Base-by-base conservation (phyloP, 306 rosid species). In the Glycine tomentella region DNA sequence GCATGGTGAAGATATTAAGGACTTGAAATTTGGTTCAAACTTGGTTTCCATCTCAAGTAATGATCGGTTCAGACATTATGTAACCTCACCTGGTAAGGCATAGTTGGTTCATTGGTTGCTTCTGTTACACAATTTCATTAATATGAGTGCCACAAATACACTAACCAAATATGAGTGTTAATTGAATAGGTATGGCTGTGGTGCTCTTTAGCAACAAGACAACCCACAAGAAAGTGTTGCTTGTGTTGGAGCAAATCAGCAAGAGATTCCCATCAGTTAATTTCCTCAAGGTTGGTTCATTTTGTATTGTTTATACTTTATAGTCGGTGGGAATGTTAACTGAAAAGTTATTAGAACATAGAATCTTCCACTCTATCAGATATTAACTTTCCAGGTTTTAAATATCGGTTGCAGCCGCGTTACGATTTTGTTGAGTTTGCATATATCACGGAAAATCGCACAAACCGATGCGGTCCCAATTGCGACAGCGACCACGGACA, bases 211-310 rank as follows among this genome's bases (percentile, higher is more conserved):
- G 89, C 83, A 88, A 86, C 82, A 92, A 91, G 80, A 75, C 82
- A 33, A 88, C 88, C 67, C 84, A 87, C 68, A 90, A 89, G 72
- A 82, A 87, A 69, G 91, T 78, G 53, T 53, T 87, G 42, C 85
- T 87, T 52, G 81, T 76, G 70, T 77, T 95, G 52, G 95, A 91
- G 67, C 88, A 92, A 82, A 94, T 84, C 20, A 86, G 97, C 94
- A 86, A 88, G 87, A 78, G 87, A 84, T 95, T 87, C 68, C 98
- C 95, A 58, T 91, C 95, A 3, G 90, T 95, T n/a, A 83, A 92
- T 81, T 95, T 95, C 84, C 98, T 95, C 82, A 91, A 95, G 98
- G 98, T 94, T 52, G 25, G 88, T 78, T 59, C 25, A 38, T 74
- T 73, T 72, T 44, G 7, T 51, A 56, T 76, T 9, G 15, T 64